A percentile compares a stretch with the other conserved stretches of the same genome.
phyloP scores from a whole-genome alignment of 768 basidiomycete species.

The Russula ochroleuca region DNA sequence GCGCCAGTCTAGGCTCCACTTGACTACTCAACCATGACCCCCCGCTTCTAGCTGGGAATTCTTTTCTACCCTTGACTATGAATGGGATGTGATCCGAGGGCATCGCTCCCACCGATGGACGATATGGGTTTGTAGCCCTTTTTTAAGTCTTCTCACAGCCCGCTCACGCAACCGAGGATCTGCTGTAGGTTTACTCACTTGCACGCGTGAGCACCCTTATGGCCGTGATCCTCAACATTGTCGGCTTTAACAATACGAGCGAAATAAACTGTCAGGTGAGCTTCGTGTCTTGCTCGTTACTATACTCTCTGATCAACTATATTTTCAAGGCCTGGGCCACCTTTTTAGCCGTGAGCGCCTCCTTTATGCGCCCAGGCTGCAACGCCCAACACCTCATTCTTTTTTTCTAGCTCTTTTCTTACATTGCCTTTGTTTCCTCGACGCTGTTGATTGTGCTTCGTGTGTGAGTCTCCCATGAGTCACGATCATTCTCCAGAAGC shows the following conservation, averaged over 20 bases:
- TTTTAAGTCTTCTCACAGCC: not conserved
- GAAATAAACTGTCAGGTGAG: conserved; percentile 13
- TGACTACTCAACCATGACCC: not conserved
- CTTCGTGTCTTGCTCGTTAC: not conserved
- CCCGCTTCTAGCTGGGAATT: conserved; percentile 1
- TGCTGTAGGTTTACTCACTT: conserved; percentile 10
- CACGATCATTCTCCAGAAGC: not conserved
- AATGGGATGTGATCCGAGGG: not conserved
- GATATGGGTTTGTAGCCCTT: conserved; percentile 7
- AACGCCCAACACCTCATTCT: no score
- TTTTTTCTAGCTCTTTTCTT: not conserved
- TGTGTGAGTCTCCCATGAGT: not conserved
- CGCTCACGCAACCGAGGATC: not conserved
- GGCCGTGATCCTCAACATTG: not conserved
- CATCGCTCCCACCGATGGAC: not conserved
- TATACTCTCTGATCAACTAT: not conserved
- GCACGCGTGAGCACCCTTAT: conserved; percentile 2
- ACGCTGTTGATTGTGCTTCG: conserved; percentile 8
- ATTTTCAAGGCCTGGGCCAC: not conserved
- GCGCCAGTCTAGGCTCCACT: not conserved
- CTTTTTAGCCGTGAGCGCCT: not conserved
- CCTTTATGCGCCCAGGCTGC: not conserved
- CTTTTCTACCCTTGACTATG: not conserved
- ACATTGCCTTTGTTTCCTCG: not conserved
- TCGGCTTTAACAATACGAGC: not conserved